Evolutionary conservation across 441 rosid species (phyloP).

Genomic region (Iberis amara): DNA sequence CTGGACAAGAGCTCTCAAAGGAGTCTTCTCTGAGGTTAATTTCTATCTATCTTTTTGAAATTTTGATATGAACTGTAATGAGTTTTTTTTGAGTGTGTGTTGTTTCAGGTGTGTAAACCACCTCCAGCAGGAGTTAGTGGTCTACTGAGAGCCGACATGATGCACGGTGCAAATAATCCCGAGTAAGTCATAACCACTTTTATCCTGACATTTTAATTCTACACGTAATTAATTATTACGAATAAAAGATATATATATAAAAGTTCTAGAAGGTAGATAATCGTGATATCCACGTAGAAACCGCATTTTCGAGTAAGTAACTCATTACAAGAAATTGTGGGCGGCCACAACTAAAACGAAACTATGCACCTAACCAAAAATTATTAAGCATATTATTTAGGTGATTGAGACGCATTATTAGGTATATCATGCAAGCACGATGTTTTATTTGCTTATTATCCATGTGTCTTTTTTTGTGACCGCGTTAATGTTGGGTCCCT

Average conservation of each 20-base stretch:
- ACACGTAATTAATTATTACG: neutral
- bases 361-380: slow-evolving; percentile 13
- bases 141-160: slow-evolving; percentile 55
- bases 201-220: slow-evolving; percentile 18
- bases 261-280: slow-evolving; percentile 20
- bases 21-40: slow-evolving; percentile 64
- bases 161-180: slow-evolving; percentile 40
- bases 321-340: slow-evolving; percentile 21
- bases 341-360: slow-evolving; percentile 19
- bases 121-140: slow-evolving; percentile 54
- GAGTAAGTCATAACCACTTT: slow-evolving; percentile 36
- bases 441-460: slow-evolving; percentile 12
- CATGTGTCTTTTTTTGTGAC: slow-evolving; percentile 24
- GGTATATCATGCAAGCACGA: slow-evolving; percentile 31
- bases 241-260: neutral
- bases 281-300: slow-evolving; percentile 32
- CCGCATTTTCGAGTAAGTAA: slow-evolving; percentile 12
- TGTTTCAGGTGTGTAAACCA: slow-evolving; percentile 47
- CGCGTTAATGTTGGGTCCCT: slow-evolving; percentile 28
- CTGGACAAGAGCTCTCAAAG: slow-evolving; percentile 61
- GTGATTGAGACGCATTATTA: slow-evolving; percentile 28
- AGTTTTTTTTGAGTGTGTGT: neutral
- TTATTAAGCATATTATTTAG: slow-evolving; percentile 3
- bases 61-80: neutral
- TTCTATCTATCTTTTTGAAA: neutral